Evolutionary conservation across 2,329 filamentous ascomycete species (phyloP).

Genomic region (Aspergillus intermedius): DNA sequence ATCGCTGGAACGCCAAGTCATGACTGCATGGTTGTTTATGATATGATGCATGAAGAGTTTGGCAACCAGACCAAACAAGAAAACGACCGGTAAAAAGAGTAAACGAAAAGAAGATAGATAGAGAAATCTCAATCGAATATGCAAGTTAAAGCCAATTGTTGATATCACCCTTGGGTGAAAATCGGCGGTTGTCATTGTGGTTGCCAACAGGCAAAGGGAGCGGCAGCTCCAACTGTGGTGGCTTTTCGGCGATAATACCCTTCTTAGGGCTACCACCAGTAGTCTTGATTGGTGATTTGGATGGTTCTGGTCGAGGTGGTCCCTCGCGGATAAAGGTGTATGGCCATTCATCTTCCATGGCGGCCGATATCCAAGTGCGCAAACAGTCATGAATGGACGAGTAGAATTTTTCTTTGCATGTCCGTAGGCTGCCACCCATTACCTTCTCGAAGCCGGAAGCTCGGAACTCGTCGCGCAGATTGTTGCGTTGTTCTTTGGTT

Average conservation of each 20-base stretch:
- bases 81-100: conserved; percentile 7
- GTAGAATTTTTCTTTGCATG: conserved; percentile 98
- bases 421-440: conserved; percentile 74
- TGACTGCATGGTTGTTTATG: conserved; percentile 7
- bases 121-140: neutral
- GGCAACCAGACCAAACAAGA: conserved; percentile 4
- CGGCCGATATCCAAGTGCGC: conserved; percentile 83
- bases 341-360: conserved; percentile 81
- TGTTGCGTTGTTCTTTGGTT: conserved; percentile 63
- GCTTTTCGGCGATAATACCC: conserved; percentile 42
- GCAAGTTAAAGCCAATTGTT: conserved; percentile 32
- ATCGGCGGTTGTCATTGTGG: conserved; percentile 4
- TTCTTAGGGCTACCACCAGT: conserved; percentile 37
- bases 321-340: conserved; percentile 65
- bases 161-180: conserved; percentile 18
- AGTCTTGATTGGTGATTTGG: conserved; percentile 45
- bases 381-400: conserved; percentile 82
- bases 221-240: conserved; percentile 53
- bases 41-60: neutral
- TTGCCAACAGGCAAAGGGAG: conserved; percentile 23
- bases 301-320: conserved; percentile 34
- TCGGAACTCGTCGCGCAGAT: conserved; percentile 67
- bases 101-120: conserved; percentile 5
- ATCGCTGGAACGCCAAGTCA: conserved; percentile 18
- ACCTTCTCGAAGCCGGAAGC: conserved; percentile 87